phyloP scores from a whole-genome alignment of 1,284 basidiomycete genomes.

The Rhizoctonia solani region DNA sequence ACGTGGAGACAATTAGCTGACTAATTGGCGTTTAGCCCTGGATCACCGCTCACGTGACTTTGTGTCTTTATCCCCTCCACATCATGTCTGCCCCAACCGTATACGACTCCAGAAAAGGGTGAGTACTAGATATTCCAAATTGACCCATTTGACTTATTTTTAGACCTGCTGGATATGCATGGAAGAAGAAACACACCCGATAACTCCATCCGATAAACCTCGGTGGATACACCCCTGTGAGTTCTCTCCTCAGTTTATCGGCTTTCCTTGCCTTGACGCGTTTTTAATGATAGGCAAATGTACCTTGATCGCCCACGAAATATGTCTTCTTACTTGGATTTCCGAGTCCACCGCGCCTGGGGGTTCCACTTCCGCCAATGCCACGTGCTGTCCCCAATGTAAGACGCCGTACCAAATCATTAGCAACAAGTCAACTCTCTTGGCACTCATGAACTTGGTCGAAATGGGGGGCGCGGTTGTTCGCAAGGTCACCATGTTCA shows the following conservation, averaged over 20 bases:
- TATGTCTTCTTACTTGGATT: slow-evolving; percentile 32
- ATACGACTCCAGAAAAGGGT: slow-evolving; percentile 29
- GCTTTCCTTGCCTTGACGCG: background rate
- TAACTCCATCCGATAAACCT: slow-evolving; percentile 31
- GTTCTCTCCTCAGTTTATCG: background rate
- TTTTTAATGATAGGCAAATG: slow-evolving; percentile 14
- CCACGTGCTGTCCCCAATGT: slow-evolving; percentile 24
- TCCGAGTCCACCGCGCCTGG: slow-evolving; percentile 32
- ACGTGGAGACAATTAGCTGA: slow-evolving; percentile 24
- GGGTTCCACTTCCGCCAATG: slow-evolving; percentile 14
- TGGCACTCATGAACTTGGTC: slow-evolving; percentile 18
- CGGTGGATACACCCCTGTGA: slow-evolving; percentile 30
- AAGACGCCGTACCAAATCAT: slow-evolving; percentile 31
- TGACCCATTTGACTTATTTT: background rate
- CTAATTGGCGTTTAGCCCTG: background rate
- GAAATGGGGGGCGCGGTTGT: slow-evolving; percentile 18
- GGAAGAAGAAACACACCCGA: slow-evolving; percentile 33
- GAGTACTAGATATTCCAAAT: background rate
- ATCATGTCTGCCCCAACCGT: slow-evolving; percentile 21
- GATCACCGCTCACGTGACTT: slow-evolving; percentile 24
- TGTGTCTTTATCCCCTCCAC: background rate
- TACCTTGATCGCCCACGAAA: slow-evolving; percentile 22
- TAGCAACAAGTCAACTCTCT: slow-evolving; percentile 1
- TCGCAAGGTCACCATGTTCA: slow-evolving; percentile 31
- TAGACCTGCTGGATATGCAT: slow-evolving; percentile 33